Evolutionary conservation across 768 basidiomycete genomes (phyloP).

Genomic region (Gloeophyllum trabeum): DNA sequence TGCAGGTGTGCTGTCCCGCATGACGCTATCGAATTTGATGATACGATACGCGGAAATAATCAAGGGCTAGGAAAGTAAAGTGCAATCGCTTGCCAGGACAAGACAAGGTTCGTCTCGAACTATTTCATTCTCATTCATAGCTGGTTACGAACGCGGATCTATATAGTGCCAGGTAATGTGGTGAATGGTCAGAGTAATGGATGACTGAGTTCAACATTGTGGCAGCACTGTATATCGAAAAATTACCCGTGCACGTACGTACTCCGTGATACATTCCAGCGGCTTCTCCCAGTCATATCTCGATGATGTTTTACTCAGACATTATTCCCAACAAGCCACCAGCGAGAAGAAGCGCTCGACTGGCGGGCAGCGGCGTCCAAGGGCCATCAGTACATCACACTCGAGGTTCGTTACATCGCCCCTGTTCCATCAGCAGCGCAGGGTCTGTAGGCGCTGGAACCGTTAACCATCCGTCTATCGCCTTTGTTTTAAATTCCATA

Average conservation of each 20-base stretch:
- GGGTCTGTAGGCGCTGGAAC: too few species aligned
- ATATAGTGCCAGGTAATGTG: slow-evolving; percentile 14
- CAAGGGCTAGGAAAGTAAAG: slow-evolving; percentile 79
- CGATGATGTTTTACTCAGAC: slow-evolving; percentile 34
- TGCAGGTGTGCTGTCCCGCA: slow-evolving; percentile 63
- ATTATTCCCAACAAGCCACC: slow-evolving; percentile 76
- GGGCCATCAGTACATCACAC: slow-evolving; percentile 41
- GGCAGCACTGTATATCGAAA: slow-evolving; percentile 75
- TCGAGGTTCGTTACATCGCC: slow-evolving; percentile 30
- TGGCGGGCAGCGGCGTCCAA: slow-evolving; percentile 47
- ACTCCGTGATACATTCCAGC: slow-evolving; percentile 5
- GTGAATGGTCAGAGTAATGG: too few species aligned
- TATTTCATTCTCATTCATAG: slow-evolving; percentile 8
- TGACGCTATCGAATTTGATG: slow-evolving; percentile 2
- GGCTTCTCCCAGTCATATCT: background rate
- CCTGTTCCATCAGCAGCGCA: slow-evolving; percentile 8
- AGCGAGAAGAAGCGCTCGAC: slow-evolving; percentile 70
- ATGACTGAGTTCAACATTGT: slow-evolving; percentile 5
- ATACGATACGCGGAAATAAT: slow-evolving; percentile 3
- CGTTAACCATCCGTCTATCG: too few species aligned
- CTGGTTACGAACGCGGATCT: slow-evolving; percentile 6
- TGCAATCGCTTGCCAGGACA: slow-evolving; percentile 76
- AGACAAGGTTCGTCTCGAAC: slow-evolving; percentile 51
- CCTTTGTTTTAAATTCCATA: too few species aligned
- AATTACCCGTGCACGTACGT: slow-evolving; percentile 89